These are phyloP conservation scores for Actinomortierella wolfii DNA, from an alignment of 371 early-diverging fungal species.

Conservation along the genomic window DNA sequence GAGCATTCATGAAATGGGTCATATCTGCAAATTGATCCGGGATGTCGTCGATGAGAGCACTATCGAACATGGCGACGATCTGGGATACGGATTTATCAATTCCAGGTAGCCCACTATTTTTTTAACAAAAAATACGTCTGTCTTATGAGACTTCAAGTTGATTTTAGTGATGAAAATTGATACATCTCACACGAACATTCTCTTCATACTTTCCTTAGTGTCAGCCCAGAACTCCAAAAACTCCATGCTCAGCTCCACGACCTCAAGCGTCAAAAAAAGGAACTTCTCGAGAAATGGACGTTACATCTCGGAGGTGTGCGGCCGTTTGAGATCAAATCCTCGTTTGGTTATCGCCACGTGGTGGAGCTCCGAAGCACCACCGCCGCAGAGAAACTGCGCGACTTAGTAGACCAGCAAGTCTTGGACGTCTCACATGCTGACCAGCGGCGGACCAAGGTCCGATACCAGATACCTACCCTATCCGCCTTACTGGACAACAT, in stretches of 20 bases:
- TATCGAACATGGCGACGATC: slow-evolving; percentile 16
- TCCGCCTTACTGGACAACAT: slow-evolving; percentile 54
- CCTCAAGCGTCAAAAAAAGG: slow-evolving; percentile 16
- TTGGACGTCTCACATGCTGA: slow-evolving; percentile 41
- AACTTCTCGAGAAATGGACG: slow-evolving; percentile 22
- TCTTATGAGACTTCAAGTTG: too few relatives aligned
- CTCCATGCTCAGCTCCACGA: slow-evolving; percentile 18
- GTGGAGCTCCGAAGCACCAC: slow-evolving; percentile 51
- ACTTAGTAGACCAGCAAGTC: slow-evolving; percentile 16
- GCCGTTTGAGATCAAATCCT: slow-evolving; percentile 43
- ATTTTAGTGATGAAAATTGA: too few relatives aligned
- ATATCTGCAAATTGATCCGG: slow-evolving; percentile 34
- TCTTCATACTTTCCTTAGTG: slow-evolving; percentile 2
- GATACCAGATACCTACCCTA: slow-evolving; percentile 51
- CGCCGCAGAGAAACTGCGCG: slow-evolving; percentile 23
- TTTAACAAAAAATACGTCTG: too few relatives aligned
- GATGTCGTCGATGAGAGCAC: slow-evolving; percentile 45
- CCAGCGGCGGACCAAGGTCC: slow-evolving; percentile 46
- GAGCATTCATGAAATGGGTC: slow-evolving; percentile 53
- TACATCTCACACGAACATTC: too few relatives aligned
- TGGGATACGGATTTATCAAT: slow-evolving; percentile 56
- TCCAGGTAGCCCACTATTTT: slow-evolving; percentile 15
- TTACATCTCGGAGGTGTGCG: slow-evolving; percentile 31
- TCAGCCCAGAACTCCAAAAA: slow-evolving; percentile 23
- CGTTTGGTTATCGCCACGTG: slow-evolving; percentile 53